A percentile compares a stretch with the other conserved stretches of the same genome.
These are phyloP conservation scores for Meyerozyma carpophila DNA, from an alignment of 1,139 yeast species.

Conservation along the genomic window DNA sequence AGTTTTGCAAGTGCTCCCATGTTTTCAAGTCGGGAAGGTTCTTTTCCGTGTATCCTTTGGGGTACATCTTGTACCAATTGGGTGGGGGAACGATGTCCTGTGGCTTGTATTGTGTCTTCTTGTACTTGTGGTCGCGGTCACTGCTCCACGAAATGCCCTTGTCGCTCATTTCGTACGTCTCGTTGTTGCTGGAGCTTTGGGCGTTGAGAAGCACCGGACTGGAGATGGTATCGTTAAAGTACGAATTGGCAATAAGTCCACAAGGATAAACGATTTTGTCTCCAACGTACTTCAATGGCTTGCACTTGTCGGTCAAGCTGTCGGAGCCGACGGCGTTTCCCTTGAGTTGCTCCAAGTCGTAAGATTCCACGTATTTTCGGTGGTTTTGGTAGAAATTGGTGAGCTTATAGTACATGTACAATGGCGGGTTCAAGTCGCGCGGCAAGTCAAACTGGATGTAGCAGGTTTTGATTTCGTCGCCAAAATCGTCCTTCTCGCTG, in stretches of 20 bases:
- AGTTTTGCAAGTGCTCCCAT: conserved; percentile 53
- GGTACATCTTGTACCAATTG: conserved; percentile 61
- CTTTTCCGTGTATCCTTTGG: conserved; percentile 63
- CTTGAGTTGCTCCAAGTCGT: conserved; percentile 57
- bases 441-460: conserved; percentile 56
- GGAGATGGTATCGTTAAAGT: conserved; percentile 66
- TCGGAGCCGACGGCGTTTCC: conserved; percentile 53
- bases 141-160: conserved; percentile 64
- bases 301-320: conserved; percentile 49
- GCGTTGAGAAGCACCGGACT: conserved; percentile 42
- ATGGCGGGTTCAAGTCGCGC: conserved; percentile 49
- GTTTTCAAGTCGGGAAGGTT: conserved; percentile 46
- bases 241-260: conserved; percentile 72
- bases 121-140: conserved; percentile 50
- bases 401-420: conserved; percentile 63
- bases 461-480: conserved; percentile 41
- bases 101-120: conserved; percentile 52
- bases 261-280: conserved; percentile 61
- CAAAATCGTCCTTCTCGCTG: conserved; percentile 27
- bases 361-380: conserved; percentile 69
- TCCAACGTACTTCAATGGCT: conserved; percentile 43
- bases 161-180: conserved; percentile 46
- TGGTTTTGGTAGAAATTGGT: conserved; percentile 78
- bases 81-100: conserved; percentile 74
- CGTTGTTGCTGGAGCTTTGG: conserved; percentile 32